These are phyloP conservation scores for Daucus carota DNA, from an alignment of 129 eudicot species.

Conservation along the genomic window DNA sequence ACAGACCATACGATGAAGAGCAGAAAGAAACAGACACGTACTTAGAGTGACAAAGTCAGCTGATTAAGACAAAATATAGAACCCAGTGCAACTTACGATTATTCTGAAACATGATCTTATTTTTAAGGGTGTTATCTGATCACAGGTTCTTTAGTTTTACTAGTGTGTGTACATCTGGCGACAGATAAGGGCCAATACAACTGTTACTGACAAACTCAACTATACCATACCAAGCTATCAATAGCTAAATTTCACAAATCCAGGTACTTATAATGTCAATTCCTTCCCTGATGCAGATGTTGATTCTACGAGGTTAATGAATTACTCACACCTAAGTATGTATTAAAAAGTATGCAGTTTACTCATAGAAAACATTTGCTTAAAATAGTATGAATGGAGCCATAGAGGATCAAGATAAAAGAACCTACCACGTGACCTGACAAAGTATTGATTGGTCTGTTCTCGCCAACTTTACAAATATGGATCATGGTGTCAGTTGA, in stretches of 20 bases:
- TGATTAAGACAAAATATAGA: not conserved
- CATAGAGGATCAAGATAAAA: not conserved
- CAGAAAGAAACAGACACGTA: not conserved
- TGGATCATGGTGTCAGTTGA: constrained; percentile 89
- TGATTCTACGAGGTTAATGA: not conserved
- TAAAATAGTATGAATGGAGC: not conserved
- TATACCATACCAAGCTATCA: not conserved
- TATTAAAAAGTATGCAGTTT: not conserved
- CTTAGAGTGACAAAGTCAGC: not conserved
- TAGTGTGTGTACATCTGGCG: not conserved
- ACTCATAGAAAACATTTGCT: not conserved
- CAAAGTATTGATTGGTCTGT: constrained; percentile 65
- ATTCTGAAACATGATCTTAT: not conserved
- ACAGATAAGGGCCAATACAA: too few relatives aligned
- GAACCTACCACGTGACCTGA: constrained; percentile 71
- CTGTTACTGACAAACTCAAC: not conserved
- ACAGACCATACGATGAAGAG: too few relatives aligned
- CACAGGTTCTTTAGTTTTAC: not conserved
- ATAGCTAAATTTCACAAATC: not conserved
- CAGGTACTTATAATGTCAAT: not conserved
- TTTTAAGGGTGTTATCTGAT: not conserved
- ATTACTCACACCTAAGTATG: not conserved
- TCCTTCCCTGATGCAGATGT: not conserved
- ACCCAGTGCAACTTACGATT: not conserved
- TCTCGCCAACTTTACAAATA: constrained; percentile 96